These are phyloP conservation scores for Theobroma cacao DNA, from an alignment of 345 rosid species.

Conservation along the genomic window DNA sequence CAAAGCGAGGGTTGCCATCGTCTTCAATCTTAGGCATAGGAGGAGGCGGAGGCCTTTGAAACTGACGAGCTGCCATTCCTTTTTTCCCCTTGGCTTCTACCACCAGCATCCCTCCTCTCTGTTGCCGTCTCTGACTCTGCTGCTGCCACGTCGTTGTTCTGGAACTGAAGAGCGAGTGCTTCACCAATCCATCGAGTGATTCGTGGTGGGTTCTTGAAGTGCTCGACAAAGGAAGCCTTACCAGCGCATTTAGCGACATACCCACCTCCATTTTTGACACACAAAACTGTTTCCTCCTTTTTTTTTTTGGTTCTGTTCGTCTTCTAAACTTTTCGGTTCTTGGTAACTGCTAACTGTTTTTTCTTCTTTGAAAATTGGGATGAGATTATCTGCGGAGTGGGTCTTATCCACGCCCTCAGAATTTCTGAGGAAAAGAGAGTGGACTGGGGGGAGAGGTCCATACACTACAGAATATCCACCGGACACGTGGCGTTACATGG, in stretches of 20 bases:
- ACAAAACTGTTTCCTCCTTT: too few species aligned
- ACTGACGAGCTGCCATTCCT: constrained; percentile 81
- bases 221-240: constrained; percentile 59
- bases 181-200: constrained; percentile 37
- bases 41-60: constrained; percentile 62
- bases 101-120: constrained; percentile 30
- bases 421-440: not conserved
- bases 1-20: constrained; percentile 87
- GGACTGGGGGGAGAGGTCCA: not conserved
- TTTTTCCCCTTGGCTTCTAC: constrained; percentile 86
- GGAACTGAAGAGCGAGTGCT: constrained; percentile 53
- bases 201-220: constrained; percentile 48
- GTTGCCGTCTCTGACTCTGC: constrained; percentile 10
- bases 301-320: not conserved
- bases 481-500: constrained; percentile 28
- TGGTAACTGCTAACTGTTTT: not conserved
- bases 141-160: constrained; percentile 24
- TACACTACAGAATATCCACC: constrained; percentile 8
- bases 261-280: constrained; percentile 53
- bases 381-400: not conserved
- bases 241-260: constrained; percentile 67
- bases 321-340: not conserved
- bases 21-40: constrained; percentile 90
- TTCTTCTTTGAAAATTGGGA: not conserved
- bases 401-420: constrained; percentile 31